Evolutionary conservation across 2,329 filamentous ascomycete species (phyloP).

Genomic region (Colletotrichum sp.): DNA sequence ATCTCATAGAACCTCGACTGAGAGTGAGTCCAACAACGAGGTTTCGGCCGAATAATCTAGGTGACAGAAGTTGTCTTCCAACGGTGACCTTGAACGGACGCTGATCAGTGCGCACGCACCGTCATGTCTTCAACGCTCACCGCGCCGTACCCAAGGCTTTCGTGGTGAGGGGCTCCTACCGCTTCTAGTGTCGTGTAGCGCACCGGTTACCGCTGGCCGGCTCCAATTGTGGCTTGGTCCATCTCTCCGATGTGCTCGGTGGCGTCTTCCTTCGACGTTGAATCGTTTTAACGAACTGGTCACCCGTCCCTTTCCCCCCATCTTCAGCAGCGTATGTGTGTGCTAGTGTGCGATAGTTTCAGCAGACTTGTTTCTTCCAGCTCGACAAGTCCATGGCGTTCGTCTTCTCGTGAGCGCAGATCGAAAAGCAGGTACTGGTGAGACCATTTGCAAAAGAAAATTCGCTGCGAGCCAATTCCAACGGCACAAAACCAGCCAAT

Average conservation of each 20-base stretch:
- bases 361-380: background rate
- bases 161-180: no score
- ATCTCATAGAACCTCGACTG: background rate
- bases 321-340: background rate
- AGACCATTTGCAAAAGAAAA: background rate
- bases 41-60: slow-evolving; percentile 2
- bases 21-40: background rate
- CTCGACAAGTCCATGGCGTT: background rate
- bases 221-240: background rate
- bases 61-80: background rate
- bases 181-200: no score
- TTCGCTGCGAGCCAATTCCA: background rate
- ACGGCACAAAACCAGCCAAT: background rate
- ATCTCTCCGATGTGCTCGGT: background rate
- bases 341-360: background rate
- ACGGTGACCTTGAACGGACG: background rate
- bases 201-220: background rate
- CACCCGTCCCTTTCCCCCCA: background rate
- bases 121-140: no score
- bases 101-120: background rate
- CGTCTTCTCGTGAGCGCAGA: background rate
- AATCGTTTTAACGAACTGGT: background rate
- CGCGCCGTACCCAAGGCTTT: background rate
- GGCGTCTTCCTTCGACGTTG: background rate
- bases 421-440: background rate